A percentile compares a stretch with the other conserved stretches of the same genome.
These are phyloP conservation scores for Heliamphora pulchella DNA, from an alignment of 179 eudicot species.

Conservation along the genomic window DNA sequence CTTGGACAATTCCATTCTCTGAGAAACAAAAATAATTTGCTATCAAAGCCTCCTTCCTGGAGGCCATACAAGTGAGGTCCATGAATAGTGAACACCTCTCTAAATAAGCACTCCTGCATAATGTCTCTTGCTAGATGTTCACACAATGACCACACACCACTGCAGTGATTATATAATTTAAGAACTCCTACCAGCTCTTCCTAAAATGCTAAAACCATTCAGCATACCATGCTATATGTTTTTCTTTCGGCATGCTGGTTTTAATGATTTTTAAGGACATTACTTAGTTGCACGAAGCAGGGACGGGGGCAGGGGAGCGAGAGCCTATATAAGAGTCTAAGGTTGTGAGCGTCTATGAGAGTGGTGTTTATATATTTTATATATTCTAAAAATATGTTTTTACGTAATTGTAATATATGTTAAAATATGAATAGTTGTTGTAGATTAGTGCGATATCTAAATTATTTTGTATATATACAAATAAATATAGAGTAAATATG, in stretches of 20 bases:
- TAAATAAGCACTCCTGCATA: background rate
- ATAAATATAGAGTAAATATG: no score
- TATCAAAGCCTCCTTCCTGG: background rate
- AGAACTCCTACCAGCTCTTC: background rate
- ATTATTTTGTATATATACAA: no score
- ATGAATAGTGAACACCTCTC: background rate
- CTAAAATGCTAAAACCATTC: no score
- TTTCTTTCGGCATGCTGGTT: background rate
- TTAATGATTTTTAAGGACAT: background rate
- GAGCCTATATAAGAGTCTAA: no score
- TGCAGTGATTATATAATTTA: background rate
- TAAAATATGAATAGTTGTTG: no score
- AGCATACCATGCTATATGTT: background rate
- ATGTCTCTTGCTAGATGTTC: background rate
- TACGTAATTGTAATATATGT: no score
- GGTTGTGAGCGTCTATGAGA: no score
- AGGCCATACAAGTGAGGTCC: background rate
- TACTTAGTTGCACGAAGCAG: no score
- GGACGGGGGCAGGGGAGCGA: no score
- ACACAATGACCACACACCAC: background rate
- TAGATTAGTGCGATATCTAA: no score
- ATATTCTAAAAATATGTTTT: no score
- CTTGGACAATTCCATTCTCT: background rate
- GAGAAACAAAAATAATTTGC: background rate
- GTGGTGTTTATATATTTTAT: no score